Base-by-base conservation (phyloP, 2,329 filamentous ascomycete genomes). In the Hymenoscyphus infarciens region DNA sequence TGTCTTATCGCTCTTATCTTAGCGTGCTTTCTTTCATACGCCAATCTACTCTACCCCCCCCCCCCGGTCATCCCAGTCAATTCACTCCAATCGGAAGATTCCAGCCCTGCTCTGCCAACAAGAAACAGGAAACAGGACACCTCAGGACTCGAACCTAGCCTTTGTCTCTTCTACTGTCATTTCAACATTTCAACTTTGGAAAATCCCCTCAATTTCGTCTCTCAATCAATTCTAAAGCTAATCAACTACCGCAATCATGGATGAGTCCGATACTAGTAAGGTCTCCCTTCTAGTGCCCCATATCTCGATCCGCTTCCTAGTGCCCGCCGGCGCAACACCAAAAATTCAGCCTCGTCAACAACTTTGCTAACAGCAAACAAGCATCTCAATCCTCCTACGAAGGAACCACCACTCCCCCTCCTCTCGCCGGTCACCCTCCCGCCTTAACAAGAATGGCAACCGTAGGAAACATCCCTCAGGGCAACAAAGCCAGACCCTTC, bases 341-440 rank as follows among this genome's bases (percentile, higher is more conserved):
- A 59, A 49, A 58, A 45, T 56, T 54, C 59, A 66, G 65, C 65
- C 62, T 63, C 45, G 57, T 39, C 29, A 38, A 35, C n/a, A 10
- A n/a, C 45, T 10, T 10, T 42, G 11, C 61, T 66, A 60, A 68
- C 56, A 64, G 60, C 35, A 27, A 49, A 56, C 56, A 55, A 67
- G 60, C 60, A 57, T 61, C 63, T 25, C 57, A 57, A 35, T 49
- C 64, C 35, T 71, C 63, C 45, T 71, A 67, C 54, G 68, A 70
- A 71, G 69, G 68, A 42, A 71, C 64, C 56, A 72, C 70, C 38
- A 72, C 72, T 57, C 71, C 72, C 62, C 71, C 71, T 54, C 68
- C 71, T 16, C 63, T 70, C 19, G 10, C 67, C 35, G 69, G 69
- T 25, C 64, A 71, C 55, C 68, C 71, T 55, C 70, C 71, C 29